Evolutionary conservation across 805 yeast genomes (phyloP).

Genomic region (Zygoascus biomembranicola): DNA sequence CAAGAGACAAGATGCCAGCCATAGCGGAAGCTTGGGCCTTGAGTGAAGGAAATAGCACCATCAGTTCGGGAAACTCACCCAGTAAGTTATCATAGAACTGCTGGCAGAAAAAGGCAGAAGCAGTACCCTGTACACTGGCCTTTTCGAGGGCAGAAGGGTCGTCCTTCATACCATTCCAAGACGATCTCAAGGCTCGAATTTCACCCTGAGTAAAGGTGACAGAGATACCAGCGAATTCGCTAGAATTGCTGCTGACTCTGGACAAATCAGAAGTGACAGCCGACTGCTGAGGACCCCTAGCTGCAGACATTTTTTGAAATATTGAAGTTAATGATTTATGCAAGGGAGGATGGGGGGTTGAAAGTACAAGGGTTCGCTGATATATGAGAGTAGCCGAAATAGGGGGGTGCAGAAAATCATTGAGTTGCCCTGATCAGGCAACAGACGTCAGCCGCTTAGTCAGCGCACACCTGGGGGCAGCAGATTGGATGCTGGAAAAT

Average conservation of each 20-base stretch:
- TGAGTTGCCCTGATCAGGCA: neutral
- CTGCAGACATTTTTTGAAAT: neutral
- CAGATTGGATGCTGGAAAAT: too few relatives aligned
- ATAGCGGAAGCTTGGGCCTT: slow-evolving; percentile 73
- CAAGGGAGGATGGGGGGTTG: neutral
- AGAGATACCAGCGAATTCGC: slow-evolving; percentile 12
- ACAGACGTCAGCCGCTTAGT: neutral
- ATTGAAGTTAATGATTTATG: neutral
- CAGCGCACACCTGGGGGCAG: too few relatives aligned
- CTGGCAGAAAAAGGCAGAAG: slow-evolving; percentile 58
- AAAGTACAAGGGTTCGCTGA: neutral
- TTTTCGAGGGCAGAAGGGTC: slow-evolving; percentile 18
- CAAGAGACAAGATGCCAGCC: slow-evolving; percentile 67
- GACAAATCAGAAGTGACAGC: neutral
- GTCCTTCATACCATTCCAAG: slow-evolving; percentile 18
- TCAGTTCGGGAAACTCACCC: slow-evolving; percentile 51
- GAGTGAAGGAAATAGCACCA: slow-evolving; percentile 61
- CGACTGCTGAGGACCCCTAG: neutral
- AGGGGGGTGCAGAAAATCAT: neutral
- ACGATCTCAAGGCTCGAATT: slow-evolving; percentile 9
- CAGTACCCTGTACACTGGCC: slow-evolving; percentile 26
- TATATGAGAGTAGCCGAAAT: neutral
- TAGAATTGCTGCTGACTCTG: neutral
- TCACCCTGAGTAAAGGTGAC: slow-evolving; percentile 14
- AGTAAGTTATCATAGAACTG: slow-evolving; percentile 69